Base-by-base conservation (phyloP, 306 rosid genomes). In the Cucumis cinereus region DNA sequence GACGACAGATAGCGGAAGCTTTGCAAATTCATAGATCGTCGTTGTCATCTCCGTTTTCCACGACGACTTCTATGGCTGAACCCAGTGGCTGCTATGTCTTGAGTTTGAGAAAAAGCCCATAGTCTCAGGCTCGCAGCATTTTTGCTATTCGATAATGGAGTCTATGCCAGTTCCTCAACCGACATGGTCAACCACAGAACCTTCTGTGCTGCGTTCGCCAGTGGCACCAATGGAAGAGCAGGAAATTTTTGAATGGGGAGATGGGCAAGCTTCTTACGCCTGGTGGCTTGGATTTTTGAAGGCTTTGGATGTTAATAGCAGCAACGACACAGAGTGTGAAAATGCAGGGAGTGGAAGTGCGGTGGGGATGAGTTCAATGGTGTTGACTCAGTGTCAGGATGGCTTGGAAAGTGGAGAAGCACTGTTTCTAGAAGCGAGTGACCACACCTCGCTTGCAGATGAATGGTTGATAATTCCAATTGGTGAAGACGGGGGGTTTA, bases 141-240 rank as follows among this genome's bases (percentile, higher is more conserved):
- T 45, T 79, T 86, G 83, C 73, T 75, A 84, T 85, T 82, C 84
- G 55, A 75, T 88, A 71, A n/a, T 80, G 78, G 87, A 90, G 83
- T 78, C 89, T 2, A 88, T 90, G 85, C 93, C 93, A 77, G 61
- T 73, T 23, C 85, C 90, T 50, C 89, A 82, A 24, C 90, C 91
- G 1, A 76, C 83, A 28, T 89, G 93, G 93, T 89, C 91, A 7
- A 85, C 90, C 62, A 79, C 91, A 59, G 81, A 75, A 23, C 93
- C 91, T 38, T 81, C 81, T 52, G 60, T 89, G 45, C 13, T 77
- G 84, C 79, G 79, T 55, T 74, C 81, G 55, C 78, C 83, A 15
- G 20, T 73, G 60, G 68, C 61, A 3, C 10, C 67, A 33, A 14
- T 77, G n/a, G 57, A 60, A 82, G 85, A 89, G 56, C 75, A 24